A percentile compares a stretch with the other conserved stretches of the same genome.
These are phyloP conservation scores for Chlamydomonas sphaeroides DNA, from an alignment of 139 green algal genomes.

Conservation along the genomic window DNA sequence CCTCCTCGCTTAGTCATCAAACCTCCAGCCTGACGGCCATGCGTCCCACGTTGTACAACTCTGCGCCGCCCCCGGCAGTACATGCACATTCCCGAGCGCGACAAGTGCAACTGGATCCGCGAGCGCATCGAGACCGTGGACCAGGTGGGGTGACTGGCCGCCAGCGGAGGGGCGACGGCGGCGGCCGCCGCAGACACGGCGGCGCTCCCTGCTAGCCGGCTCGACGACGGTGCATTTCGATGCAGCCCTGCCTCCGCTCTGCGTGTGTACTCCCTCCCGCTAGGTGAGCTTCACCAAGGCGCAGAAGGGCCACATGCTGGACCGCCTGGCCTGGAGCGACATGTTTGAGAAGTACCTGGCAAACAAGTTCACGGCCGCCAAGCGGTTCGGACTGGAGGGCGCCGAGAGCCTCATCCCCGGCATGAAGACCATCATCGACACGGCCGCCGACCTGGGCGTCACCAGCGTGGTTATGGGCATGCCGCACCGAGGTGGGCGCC, in stretches of 20 bases:
- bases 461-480: conserved; percentile 93
- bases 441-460: conserved; percentile 85
- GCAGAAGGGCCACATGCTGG: conserved; percentile 89
- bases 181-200: no score
- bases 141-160: conserved; percentile 55
- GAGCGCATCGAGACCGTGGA: conserved; percentile 83
- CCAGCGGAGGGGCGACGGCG: no score
- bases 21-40: no score
- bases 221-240: no score
- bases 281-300: conserved; percentile 65
- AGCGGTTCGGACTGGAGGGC: conserved; percentile 92
- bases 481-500: conserved; percentile 79
- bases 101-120: conserved; percentile 97
- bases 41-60: no score
- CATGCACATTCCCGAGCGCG: conserved; percentile 97
- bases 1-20: no score
- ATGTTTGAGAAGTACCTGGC: conserved; percentile 97
- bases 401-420: conserved; percentile 95
- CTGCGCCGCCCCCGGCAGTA: conserved; percentile 75
- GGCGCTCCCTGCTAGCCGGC: no score
- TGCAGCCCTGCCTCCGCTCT: no score
- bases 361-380: conserved; percentile 92
- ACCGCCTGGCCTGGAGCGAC: conserved; percentile 93
- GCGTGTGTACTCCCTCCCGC: no score
- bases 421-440: conserved; percentile 97